phyloP scores from a whole-genome alignment of 768 basidiomycete genomes.

The Dentipellis fragilis region DNA sequence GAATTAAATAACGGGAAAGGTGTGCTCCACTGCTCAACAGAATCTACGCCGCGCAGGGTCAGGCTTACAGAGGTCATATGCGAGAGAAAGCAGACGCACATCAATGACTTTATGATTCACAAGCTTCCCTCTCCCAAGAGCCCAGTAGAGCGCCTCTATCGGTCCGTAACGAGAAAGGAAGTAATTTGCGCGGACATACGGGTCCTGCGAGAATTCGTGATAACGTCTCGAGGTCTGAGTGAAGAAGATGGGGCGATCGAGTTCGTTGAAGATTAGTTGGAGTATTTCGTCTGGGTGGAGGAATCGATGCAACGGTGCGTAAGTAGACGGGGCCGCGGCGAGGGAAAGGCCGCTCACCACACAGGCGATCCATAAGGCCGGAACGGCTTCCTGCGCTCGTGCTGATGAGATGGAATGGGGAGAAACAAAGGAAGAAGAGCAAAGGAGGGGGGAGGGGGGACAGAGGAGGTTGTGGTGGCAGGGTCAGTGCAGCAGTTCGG shows the following conservation, averaged over 20 bases:
- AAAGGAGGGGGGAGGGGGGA: neutral
- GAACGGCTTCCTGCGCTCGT: neutral
- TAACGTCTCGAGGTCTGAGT: conserved; percentile 49
- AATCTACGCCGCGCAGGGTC: conserved; percentile 33
- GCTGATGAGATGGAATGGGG: neutral
- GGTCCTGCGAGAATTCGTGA: conserved; percentile 54
- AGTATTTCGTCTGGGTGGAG: conserved; percentile 46
- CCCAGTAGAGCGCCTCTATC: conserved; percentile 63
- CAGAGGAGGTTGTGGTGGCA: neutral
- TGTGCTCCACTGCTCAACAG: conserved; percentile 68
- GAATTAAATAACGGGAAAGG: conserved; percentile 69
- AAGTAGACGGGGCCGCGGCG: conserved; percentile 1
- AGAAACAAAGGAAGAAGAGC: conserved; percentile 1
- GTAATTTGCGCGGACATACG: conserved; percentile 70
- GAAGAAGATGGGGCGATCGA: conserved; percentile 53
- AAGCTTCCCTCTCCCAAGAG: conserved; percentile 55
- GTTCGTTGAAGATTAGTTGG: conserved; percentile 64
- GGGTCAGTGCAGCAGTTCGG: too few species aligned
- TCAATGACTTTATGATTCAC: conserved; percentile 10
- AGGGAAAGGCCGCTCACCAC: conserved; percentile 9
- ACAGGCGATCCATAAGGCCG: conserved; percentile 14
- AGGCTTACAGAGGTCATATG: neutral
- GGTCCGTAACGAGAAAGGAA: conserved; percentile 67
- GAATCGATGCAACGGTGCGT: neutral
- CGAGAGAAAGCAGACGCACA: conserved; percentile 5